Evolutionary conservation across 768 basidiomycete genomes (phyloP), one percentile per base, ranked within the genome.

Genomic region (Mycena filopes): DNA sequence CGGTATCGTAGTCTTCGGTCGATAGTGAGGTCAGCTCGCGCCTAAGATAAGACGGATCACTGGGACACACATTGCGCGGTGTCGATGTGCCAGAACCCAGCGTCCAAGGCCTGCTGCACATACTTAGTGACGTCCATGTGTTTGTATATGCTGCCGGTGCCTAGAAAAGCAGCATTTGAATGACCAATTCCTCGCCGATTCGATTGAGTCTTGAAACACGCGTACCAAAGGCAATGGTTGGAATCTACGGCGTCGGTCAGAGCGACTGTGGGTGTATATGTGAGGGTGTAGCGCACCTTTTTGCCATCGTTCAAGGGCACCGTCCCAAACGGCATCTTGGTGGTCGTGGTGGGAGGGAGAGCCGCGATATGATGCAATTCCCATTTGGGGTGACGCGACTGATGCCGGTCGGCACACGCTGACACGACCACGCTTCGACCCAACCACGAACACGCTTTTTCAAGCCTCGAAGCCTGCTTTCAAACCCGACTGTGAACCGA

Each of bases 71-170:
- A 65, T 42, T 79, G 77, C 2, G 85, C 85, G 13, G 84, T 82
- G 70, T 86, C 84, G 23, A 86, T 75, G 66, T 86, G 85, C 11
- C 73, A 74, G 66, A 86, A 85, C 0, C 85, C 85, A 3, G 73
- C 67, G 15, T 84, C 79, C 4, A 86, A 61, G 8, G 85, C 85
- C 64, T 82, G 80, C 28, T 79, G 71, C 40, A 86, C 83, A 47
- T 78, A 79, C 36, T 74, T 73, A 18, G 81, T 79, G n/a, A 81
- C 81, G 55, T 84, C 82, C 76, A 43, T 70, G 54, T 28, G 65
- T 49, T 75, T 75, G 51, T 65, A 69, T 10, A 62, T 55, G 51
- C 68, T 69, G 12, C 68, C 68, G 13, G 68, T 69, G 38, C 68
- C 68, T 69, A 18, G 28, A 1, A 49, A n/a, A n/a, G n/a, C n/a